Evolutionary conservation across 176 grass and related monocot species (phyloP).

Genomic region (Carex cristatella): DNA sequence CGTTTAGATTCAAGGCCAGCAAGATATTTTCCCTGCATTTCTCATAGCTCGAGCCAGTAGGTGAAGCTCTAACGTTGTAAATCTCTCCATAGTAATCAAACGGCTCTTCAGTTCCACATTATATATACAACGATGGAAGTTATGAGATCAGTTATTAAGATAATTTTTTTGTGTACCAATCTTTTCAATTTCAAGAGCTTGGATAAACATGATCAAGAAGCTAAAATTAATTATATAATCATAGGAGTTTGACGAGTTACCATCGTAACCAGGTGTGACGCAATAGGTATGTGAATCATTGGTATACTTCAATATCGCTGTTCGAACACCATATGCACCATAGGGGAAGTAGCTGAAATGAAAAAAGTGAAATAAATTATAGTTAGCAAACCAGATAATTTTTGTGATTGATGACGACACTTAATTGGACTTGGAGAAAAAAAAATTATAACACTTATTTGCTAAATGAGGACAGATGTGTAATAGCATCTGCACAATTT

Average conservation of each 20-base stretch:
- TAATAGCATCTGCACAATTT: background rate
- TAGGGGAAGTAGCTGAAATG: conserved; percentile 34
- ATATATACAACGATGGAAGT: background rate
- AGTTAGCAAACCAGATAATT: background rate
- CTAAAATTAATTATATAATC: background rate
- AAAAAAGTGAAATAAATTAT: background rate
- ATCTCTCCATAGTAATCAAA: conserved; percentile 16
- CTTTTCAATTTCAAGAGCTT: background rate
- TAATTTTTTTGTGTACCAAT: background rate
- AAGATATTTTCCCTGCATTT: conserved; percentile 16
- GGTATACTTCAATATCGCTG: conserved; percentile 31
- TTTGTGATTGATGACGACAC: background rate
- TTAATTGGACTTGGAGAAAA: background rate
- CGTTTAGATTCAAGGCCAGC: conserved; percentile 20
- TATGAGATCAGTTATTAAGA: background rate
- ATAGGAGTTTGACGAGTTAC: background rate
- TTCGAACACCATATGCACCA: conserved; percentile 31
- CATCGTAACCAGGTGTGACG: conserved; percentile 27
- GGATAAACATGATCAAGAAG: background rate
- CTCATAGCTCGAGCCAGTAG: conserved; percentile 21
- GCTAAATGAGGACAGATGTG: background rate
- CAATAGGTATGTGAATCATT: conserved; percentile 30
- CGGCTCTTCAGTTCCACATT: background rate
- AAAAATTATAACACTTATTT: too few relatives aligned
- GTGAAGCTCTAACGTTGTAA: conserved; percentile 15